Base-by-base conservation (phyloP, 164 flowering plant species). In the Buxus sempervirens region DNA sequence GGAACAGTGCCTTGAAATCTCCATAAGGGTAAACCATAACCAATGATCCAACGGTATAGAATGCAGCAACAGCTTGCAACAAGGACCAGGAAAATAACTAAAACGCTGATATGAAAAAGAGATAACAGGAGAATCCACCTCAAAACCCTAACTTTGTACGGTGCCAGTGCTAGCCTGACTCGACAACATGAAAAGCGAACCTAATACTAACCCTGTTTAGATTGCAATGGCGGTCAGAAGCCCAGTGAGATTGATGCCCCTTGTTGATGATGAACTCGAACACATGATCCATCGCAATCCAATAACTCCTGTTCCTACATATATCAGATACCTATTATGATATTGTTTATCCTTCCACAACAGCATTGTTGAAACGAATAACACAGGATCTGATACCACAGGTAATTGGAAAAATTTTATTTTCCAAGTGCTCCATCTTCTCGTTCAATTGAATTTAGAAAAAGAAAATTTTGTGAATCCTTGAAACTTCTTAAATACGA, bases 221-320 rank as follows among this genome's bases (percentile, higher is more conserved):
- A 68, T 90, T 88, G 48, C 97, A 92, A 18, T 15, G 72, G 66
- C 82, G 78, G 68, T 88, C 93, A 15, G 0, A 0, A 19, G 75
- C 96, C 25, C 18, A 69, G 83, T 91, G 91, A 9, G 96, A 72
- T 90, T 90, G 51, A 91, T 86, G 9, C 98, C 96, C 91, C 72
- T 94, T 91, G 13, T 85, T 76, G 61, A 87, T 82, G 69, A 94
- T 90, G 82, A 90, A 91, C 70, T 90, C 76, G 62, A 88, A 94
- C 0, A 88, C 98, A 63, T 83, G 81, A 68, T 91, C 96, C 97
- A 90, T 93, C 98, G 68, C 97, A 90, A 65, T 90, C 96, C 23
- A 90, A 90, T 68, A 92, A 69, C 73, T 90, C 96, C 79, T 92
- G 98, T 81, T 90, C 95, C 89, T 10, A 90, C 75, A 1, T 86